phyloP scores from a whole-genome alignment of 176 grass and related monocot genomes.

The Elaeis guineensis region DNA sequence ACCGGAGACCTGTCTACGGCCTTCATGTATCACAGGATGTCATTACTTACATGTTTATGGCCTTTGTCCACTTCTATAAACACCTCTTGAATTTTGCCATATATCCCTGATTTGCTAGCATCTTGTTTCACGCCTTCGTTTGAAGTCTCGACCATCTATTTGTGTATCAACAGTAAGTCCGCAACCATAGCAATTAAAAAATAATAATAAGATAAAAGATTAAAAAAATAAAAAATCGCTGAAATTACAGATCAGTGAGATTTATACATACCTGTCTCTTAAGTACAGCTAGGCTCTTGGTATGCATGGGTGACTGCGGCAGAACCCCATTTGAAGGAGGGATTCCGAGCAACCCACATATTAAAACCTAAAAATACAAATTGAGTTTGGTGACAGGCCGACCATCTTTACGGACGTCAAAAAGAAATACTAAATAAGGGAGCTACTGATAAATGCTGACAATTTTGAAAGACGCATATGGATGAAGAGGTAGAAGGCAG shows the following conservation, averaged over 20 bases:
- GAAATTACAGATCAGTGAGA: too few species aligned
- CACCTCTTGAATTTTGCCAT: constrained; percentile 79
- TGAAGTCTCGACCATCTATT: constrained; percentile 73
- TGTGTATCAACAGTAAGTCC: constrained; percentile 34
- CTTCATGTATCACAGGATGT: too few species aligned
- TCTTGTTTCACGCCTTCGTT: constrained; percentile 41
- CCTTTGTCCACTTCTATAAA: constrained; percentile 56
- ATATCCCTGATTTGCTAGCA: constrained; percentile 61
- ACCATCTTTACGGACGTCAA: too few species aligned
- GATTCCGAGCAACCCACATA: constrained; percentile 81
- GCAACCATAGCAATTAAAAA: too few species aligned
- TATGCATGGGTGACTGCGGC: constrained; percentile 97
- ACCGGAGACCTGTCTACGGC: too few species aligned
- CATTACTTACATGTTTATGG: constrained; percentile 19
- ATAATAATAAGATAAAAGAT: too few species aligned
- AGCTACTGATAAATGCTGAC: neutral
- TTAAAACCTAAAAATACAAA: constrained; percentile 41
- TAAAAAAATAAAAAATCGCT: too few species aligned
- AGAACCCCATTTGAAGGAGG: constrained; percentile 95
- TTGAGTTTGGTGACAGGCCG: neutral
- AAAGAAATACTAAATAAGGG: too few species aligned
- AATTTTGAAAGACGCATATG: neutral
- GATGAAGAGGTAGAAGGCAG: constrained; percentile 3
- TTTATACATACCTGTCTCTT: constrained; percentile 59
- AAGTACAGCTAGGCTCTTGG: constrained; percentile 74